A percentile compares a stretch with the other conserved stretches of the same genome.
Evolutionary conservation across 192 early-diverging fungal genomes (phyloP).

Genomic region (Pilobolus umbonatus): DNA sequence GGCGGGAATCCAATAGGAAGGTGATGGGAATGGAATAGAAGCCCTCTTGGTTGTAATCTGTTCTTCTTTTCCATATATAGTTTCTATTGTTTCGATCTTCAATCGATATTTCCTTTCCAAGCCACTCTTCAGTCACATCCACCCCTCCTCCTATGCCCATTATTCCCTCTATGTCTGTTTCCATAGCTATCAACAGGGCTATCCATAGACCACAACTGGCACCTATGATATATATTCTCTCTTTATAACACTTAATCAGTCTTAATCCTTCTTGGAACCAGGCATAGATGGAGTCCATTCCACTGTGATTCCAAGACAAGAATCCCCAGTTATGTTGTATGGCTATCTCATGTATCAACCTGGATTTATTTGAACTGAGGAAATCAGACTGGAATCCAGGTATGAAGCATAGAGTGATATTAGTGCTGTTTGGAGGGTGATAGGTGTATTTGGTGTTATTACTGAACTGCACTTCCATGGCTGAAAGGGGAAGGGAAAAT

Average conservation of each 20-base stretch:
- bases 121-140: conserved; percentile 28
- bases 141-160: conserved; percentile 25
- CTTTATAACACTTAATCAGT: not conserved
- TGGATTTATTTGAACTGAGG: conserved; percentile 21
- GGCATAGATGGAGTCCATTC: conserved; percentile 5
- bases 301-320: conserved; percentile 27
- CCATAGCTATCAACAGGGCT: not conserved
- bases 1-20: conserved; percentile 14
- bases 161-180: not conserved
- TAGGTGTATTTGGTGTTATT: too few species aligned
- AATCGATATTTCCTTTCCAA: conserved; percentile 17
- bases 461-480: too few species aligned
- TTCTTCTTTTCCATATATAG: conserved; percentile 21
- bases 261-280: conserved; percentile 23
- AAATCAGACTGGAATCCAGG: conserved; percentile 27
- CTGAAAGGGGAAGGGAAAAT: too few species aligned
- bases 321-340: not conserved
- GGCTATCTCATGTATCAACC: conserved; percentile 5
- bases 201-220: conserved; percentile 34
- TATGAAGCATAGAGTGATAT: conserved; percentile 34
- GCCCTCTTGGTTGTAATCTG: conserved; percentile 14
- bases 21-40: conserved; percentile 28
- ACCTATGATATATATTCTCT: conserved; percentile 10
- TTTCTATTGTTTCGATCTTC: not conserved
- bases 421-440: too few species aligned